These are phyloP conservation scores for Annulohypoxylon nitens DNA, from an alignment of 495 filamentous ascomycete species.

Conservation along the genomic window DNA sequence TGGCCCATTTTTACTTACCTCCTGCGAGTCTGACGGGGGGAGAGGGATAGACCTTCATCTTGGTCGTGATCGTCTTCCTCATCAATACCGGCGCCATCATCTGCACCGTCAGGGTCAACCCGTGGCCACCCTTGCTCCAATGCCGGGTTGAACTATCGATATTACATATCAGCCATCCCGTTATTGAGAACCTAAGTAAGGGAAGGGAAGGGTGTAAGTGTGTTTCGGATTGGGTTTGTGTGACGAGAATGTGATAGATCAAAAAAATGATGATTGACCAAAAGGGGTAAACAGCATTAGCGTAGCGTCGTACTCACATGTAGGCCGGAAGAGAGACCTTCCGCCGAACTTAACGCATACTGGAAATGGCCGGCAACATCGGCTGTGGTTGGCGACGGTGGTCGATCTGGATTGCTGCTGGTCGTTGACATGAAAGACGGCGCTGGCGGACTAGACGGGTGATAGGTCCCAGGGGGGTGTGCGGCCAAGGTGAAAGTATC, in stretches of 20 bases:
- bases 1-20: constrained; percentile 28
- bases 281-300: constrained; percentile 7
- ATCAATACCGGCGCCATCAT: constrained; percentile 25
- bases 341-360: constrained; percentile 35
- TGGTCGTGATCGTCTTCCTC: constrained; percentile 33
- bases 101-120: constrained; percentile 21
- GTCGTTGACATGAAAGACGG: constrained; percentile 13
- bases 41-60: constrained; percentile 24
- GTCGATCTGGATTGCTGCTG: constrained; percentile 3
- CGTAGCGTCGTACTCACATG: constrained; percentile 15
- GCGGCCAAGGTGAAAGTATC: constrained; percentile 27
- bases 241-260: constrained; percentile 5
- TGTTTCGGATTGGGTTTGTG: not conserved
- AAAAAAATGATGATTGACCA: constrained; percentile 14
- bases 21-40: constrained; percentile 25
- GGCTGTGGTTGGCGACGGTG: constrained; percentile 15
- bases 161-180: constrained; percentile 1
- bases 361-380: constrained; percentile 21
- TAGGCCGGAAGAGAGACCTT: constrained; percentile 16
- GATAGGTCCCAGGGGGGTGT: constrained; percentile 20
- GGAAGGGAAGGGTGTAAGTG: constrained; percentile 7
- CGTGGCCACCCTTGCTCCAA: constrained; percentile 31
- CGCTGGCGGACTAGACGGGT: constrained; percentile 24
- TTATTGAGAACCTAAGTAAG: not conserved
- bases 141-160: constrained; percentile 36